A percentile compares a stretch with the other conserved stretches of the same genome.
phyloP scores from a whole-genome alignment of 768 basidiomycete genomes.

The Rhodocollybia butyracea region DNA sequence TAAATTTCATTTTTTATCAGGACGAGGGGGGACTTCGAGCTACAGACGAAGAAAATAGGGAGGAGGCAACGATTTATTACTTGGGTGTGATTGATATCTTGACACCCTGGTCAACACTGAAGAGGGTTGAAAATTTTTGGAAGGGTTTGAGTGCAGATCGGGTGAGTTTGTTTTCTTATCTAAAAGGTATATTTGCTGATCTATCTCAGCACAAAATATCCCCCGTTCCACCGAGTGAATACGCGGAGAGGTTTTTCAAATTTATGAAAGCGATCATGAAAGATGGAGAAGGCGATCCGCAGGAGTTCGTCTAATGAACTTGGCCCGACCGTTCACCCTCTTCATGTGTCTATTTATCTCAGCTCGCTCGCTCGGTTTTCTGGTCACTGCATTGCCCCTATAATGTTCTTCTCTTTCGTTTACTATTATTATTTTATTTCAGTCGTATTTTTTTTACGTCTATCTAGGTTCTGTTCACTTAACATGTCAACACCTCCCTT shows the following conservation, averaged over 20 bases:
- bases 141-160: constrained; percentile 85
- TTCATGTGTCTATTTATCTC: not conserved
- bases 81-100: constrained; percentile 96
- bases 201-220: constrained; percentile 83
- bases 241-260: constrained; percentile 82
- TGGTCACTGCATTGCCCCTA: too few species aligned
- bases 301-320: constrained; percentile 7
- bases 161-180: constrained; percentile 49
- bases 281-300: constrained; percentile 64
- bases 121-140: constrained; percentile 88
- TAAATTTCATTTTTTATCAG: constrained; percentile 90
- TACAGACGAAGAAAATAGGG: constrained; percentile 80
- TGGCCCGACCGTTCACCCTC: not conserved
- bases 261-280: constrained; percentile 88
- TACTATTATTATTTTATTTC: not conserved
- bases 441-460: not conserved
- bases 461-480: not conserved
- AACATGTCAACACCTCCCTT: not conserved
- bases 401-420: not conserved
- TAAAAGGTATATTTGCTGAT: not conserved
- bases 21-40: constrained; percentile 93
- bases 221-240: constrained; percentile 84
- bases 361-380: not conserved
- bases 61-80: constrained; percentile 82
- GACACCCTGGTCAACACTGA: constrained; percentile 78